Base-by-base conservation (phyloP, 1,284 basidiomycete genomes). In the Cryptococcus sp. region DNA sequence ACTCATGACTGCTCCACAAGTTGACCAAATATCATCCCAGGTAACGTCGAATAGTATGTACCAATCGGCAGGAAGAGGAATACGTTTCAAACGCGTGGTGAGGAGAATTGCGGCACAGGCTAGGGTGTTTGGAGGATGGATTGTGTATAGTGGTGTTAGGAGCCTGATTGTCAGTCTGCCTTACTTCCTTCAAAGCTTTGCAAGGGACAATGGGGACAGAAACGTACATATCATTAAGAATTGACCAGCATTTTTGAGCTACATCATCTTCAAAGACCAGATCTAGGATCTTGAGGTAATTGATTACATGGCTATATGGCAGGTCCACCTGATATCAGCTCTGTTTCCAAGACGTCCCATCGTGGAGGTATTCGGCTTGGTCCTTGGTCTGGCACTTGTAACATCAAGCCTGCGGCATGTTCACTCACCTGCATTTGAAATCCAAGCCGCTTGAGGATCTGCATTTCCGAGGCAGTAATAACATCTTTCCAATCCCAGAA, bases 381-480 rank as follows among this genome's bases (percentile, higher is more conserved):
- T 14, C 21, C n/a, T n/a, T n/a, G n/a, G n/a, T n/a, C n/a, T n/a
- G n/a, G n/a, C n/a, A n/a, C n/a, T n/a, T n/a, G n/a, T n/a, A n/a
- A n/a, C 7, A 41, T 25, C 49, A 36, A 14, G n/a, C 14, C 4
- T 4, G 42, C 22, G 39, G 19, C n/a, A 42, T 25, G 1, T 2
- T 11, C 36, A 52, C 64, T 48, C 43, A 70, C 69, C 64, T 74
- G 72, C 47, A 91, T 87, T 64, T 91, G 87, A 76, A 92, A 92
- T 3, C 88, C 89, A 11, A 92, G 81, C 34, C 92, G 83, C 76
- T 98, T 98, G 57, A 99, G 80, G 18, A 98, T 83, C 70, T 98
- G 96, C 90, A 98, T 98, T 76, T 99, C 96, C 1, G 87, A 85
- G 14, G 96, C 86, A 21, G 97, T 90, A 43, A 98, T 78, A 4